Percentiles rank a stretch among this genome's conserved stretches.
phyloP scores from a whole-genome alignment of 768 basidiomycete genomes.

The Butyriboletus loyo region DNA sequence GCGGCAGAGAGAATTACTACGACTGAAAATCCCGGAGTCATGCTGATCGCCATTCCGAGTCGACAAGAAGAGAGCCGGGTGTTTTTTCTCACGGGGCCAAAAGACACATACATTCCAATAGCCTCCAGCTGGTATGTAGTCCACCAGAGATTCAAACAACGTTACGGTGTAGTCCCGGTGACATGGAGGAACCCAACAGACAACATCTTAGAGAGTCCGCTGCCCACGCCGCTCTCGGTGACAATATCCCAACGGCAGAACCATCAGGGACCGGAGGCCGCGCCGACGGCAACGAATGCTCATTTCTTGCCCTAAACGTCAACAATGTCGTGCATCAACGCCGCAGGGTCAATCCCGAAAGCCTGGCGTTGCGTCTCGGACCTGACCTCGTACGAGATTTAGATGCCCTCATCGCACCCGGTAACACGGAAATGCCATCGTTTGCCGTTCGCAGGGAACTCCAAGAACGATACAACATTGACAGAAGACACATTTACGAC shows the following conservation, averaged over 20 bases:
- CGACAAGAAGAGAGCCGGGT: too few species aligned
- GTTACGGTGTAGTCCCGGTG: neutral
- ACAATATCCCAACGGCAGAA: neutral
- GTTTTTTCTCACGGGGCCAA: too few species aligned
- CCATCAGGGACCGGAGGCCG: slow-evolving; percentile 11
- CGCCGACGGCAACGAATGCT: slow-evolving; percentile 1
- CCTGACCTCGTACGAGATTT: slow-evolving; percentile 68
- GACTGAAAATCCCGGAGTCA: too few species aligned
- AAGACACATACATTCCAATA: too few species aligned
- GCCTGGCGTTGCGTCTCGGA: slow-evolving; percentile 62
- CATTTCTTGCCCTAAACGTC: neutral
- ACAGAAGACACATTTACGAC: slow-evolving; percentile 74
- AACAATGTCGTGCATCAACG: slow-evolving; percentile 28
- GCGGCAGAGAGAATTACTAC: too few species aligned
- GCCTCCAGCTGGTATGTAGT: too few species aligned
- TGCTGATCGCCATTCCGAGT: too few species aligned
- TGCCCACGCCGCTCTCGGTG: neutral
- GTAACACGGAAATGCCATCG: slow-evolving; percentile 70
- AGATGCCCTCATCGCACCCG: slow-evolving; percentile 66
- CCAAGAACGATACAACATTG: slow-evolving; percentile 66
- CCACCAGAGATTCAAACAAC: slow-evolving; percentile 14
- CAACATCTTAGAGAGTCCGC: neutral
- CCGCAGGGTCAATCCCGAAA: slow-evolving; percentile 62
- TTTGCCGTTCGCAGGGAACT: slow-evolving; percentile 68
- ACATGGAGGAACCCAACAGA: slow-evolving; percentile 12